These are phyloP conservation scores for Erodium maritimum DNA, from an alignment of 345 rosid species.

Conservation along the genomic window DNA sequence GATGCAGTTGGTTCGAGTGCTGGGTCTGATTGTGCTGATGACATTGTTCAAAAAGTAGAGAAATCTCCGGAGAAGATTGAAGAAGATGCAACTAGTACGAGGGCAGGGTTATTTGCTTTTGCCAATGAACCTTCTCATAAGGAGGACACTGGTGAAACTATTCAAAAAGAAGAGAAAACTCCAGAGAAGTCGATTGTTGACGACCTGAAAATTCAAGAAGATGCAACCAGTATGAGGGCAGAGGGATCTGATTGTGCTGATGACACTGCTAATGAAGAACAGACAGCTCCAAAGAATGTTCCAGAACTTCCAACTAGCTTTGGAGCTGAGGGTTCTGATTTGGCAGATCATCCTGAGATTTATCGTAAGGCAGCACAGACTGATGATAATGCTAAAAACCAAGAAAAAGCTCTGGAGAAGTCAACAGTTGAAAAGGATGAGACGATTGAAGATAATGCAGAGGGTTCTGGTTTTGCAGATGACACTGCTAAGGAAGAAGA, in stretches of 20 bases:
- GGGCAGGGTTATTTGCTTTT: constrained; percentile 13
- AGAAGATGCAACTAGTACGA: background rate
- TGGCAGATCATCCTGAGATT: too few relatives aligned
- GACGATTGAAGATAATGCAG: constrained; percentile 13
- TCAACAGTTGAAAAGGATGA: background rate
- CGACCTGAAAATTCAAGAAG: too few relatives aligned
- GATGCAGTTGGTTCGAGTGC: constrained; percentile 9
- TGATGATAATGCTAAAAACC: constrained; percentile 39
- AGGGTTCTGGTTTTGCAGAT: constrained; percentile 10
- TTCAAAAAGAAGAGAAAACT: too few relatives aligned
- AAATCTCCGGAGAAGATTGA: background rate
- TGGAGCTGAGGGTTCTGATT: constrained; percentile 65
- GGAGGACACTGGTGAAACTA: too few relatives aligned
- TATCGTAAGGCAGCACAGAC: constrained; percentile 31
- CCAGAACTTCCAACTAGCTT: constrained; percentile 59
- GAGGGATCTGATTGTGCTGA: constrained; percentile 1
- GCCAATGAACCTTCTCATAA: background rate
- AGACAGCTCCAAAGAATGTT: background rate
- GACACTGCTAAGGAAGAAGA: constrained; percentile 17
- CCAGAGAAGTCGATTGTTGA: too few relatives aligned
- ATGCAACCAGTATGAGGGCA: too few relatives aligned
- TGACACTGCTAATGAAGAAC: constrained; percentile 22
- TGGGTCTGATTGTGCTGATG: constrained; percentile 11
- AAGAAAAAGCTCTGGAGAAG: too few relatives aligned
- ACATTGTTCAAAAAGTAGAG: constrained; percentile 15